Evolutionary conservation across 306 rosid species (phyloP), one percentile per base, ranked within the genome.

Genomic region (Castanea mollissima): DNA sequence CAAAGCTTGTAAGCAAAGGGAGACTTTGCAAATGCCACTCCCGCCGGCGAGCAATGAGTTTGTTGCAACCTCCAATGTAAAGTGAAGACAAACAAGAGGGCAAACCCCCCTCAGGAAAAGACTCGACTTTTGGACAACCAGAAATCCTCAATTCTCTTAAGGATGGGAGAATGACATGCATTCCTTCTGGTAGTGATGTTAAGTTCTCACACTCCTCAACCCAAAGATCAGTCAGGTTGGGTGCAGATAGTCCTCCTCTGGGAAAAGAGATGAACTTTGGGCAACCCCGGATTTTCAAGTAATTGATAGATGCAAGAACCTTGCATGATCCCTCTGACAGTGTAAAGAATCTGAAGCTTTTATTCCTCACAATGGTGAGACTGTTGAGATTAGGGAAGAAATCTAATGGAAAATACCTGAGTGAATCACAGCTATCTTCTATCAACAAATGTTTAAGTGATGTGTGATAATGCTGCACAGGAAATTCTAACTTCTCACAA

Each of bases 331-430:
- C 41, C n/a, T 27, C 58, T 8, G 31, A 7, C 29, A 55, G 10
- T 55, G 69, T 55, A 35, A 78, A 10, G 25, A 54, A 16, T 55
- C 67, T 34, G 51, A 77, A 34, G 9, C 64, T 13, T 21, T 16
- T 62, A 15, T 63, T 32, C 31, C 25, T 20, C 1, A 0, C 6
- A 21, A 77, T 55, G 12, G 13, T 16, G 31, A 77, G 81, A 8
- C 71, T 67, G n/a, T 15, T 73, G 32, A 82, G 79, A 9, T 78
- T 77, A 20, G 86, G 82, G 68, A 78, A 82, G 49, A 56, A 64
- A 65, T 82, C 76, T 55, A 78, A 29, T 71, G 82, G 82, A 57
- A 78, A 71, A 21, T 51, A 78, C 34, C 35, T 29, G 35, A 78
- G 82, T 5, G 71, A 69, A 14, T 57, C 70, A 49, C 82, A 78